Percentiles rank a stretch among this genome's conserved stretches.
These are phyloP conservation scores for Gossypium lobatum DNA, from an alignment of 441 rosid genomes.

Conservation along the genomic window DNA sequence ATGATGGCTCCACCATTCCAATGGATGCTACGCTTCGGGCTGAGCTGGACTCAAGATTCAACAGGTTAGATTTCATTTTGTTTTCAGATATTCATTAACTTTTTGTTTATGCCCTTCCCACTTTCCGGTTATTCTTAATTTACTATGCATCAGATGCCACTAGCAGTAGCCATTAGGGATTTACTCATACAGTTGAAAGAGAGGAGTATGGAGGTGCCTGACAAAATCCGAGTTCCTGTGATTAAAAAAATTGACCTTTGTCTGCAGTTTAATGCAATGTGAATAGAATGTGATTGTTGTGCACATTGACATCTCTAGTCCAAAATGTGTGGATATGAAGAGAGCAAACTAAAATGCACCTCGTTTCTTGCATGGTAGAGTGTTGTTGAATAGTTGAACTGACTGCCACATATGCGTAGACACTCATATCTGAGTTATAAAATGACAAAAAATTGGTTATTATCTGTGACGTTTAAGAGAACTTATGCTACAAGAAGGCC, in stretches of 20 bases:
- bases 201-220: background rate
- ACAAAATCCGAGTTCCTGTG: background rate
- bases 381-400: background rate
- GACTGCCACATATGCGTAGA: background rate
- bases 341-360: background rate
- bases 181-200: background rate
- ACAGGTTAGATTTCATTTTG: slow-evolving; percentile 49
- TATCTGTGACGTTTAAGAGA: background rate
- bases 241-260: background rate
- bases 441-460: background rate
- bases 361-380: background rate
- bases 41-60: slow-evolving; percentile 78
- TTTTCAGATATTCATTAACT: background rate
- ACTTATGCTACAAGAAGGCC: slow-evolving; percentile 6
- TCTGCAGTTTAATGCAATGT: background rate
- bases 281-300: background rate
- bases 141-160: background rate
- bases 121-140: background rate
- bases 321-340: background rate
- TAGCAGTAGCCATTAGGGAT: background rate
- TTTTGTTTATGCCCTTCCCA: background rate
- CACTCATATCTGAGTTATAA: background rate
- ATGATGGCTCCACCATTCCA: slow-evolving; percentile 76
- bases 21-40: slow-evolving; percentile 58
- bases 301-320: background rate